Evolutionary conservation across 2,329 filamentous ascomycete genomes (phyloP).

Genomic region (Podosphaera fusca): DNA sequence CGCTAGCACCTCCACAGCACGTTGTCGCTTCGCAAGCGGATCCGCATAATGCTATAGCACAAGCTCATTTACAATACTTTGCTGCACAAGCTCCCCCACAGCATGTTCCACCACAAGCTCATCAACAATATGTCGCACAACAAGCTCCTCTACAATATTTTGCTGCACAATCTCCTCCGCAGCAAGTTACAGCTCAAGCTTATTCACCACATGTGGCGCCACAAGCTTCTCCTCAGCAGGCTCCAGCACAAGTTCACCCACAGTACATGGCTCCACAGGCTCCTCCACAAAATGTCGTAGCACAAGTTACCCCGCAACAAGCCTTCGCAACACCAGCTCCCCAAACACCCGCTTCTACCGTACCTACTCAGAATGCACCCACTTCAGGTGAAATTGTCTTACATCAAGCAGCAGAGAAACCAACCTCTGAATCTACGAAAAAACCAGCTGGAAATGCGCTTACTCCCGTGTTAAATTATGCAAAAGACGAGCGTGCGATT

Average conservation of each 20-base stretch:
- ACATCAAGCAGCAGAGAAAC: not conserved
- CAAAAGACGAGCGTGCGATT: slow-evolving; percentile 30
- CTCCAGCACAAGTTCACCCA: not conserved
- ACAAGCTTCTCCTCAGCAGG: not conserved
- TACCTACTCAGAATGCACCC: no score
- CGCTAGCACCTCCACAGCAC: not conserved
- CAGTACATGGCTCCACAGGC: not conserved
- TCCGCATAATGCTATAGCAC: not conserved
- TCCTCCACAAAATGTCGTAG: not conserved
- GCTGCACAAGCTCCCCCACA: not conserved
- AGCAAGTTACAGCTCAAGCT: no score
- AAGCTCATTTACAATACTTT: not conserved
- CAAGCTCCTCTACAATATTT: not conserved
- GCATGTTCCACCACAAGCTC: not conserved
- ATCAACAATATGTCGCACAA: not conserved
- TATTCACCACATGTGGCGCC: no score
- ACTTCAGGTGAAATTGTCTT: not conserved
- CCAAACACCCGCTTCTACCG: no score
- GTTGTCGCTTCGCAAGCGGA: not conserved
- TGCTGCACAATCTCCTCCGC: no score
- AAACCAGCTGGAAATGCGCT: slow-evolving; percentile 20
- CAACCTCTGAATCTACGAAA: not conserved
- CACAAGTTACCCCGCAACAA: no score
- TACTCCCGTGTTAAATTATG: slow-evolving; percentile 16
- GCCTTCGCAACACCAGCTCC: no score